Evolutionary conservation across 225 moss, liverwort and hornwort genomes (phyloP), one percentile per base, ranked within the genome.

Genomic region (Anthoceros angustus): DNA sequence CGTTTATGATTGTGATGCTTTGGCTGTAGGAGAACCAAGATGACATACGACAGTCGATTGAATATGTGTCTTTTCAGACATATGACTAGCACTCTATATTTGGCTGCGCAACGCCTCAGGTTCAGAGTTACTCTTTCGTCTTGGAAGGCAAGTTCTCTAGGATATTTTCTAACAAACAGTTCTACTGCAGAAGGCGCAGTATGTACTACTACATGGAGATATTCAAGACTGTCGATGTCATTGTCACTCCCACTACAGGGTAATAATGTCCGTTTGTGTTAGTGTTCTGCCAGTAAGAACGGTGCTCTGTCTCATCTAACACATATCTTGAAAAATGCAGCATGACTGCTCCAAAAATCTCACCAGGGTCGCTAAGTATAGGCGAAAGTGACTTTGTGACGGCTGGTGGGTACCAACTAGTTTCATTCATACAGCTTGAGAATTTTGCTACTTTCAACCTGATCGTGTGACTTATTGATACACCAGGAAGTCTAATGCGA

Each of bases 91-190:
- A 39, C 42, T 43, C 84, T 92, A 49, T 92, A 86, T 66, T 71
- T 92, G 16, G 67, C 70, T 70, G 85, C 82, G 11, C 80, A 98
- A 61, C 85, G 80, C 40, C 25, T 98, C 43, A 92, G 84, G 95
- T 95, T 46, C 32, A 4, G 4, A 32, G 32, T 32, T 32, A 32
- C 32, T 32, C 14, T 7, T 3, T 7, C n/a, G 14, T 18, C 55
- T 0, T 18, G 55, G 23, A 55, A 15, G 5, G 5, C 55, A 15
- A 55, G 0, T 8, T 15, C 5, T 55, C 14, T 5, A 55, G 18
- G 55, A 5, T 15, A 18, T 55, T 15, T 55, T 20, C 55, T 55
- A 7, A 18, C 7, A 18, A 15, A n/a, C n/a, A 7, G n/a, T 11
- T 16, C 10, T 16, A 10, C 45, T 46, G 55, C 55, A 55, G 55